Evolutionary conservation across 2,329 filamentous ascomycete genomes (phyloP).

Genomic region (Aspergillus piperis): DNA sequence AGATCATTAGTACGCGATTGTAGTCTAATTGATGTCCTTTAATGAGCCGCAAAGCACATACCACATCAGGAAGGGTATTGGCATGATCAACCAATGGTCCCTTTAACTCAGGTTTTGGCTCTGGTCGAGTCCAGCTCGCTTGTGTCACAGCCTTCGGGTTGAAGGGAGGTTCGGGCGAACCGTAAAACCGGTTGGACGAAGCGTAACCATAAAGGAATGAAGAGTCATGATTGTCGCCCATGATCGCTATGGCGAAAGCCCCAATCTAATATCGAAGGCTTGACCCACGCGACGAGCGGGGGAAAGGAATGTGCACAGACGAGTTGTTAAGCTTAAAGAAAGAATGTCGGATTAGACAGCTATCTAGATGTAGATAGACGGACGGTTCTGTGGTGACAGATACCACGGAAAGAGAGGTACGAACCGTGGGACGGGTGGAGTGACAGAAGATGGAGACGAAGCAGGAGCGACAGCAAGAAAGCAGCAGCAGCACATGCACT

Average conservation of each 20-base stretch:
- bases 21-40: not conserved
- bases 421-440: slow-evolving; percentile 6
- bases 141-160: slow-evolving; percentile 85
- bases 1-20: not conserved
- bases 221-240: slow-evolving; percentile 55
- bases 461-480: not conserved
- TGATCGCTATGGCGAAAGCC: slow-evolving; percentile 35
- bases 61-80: slow-evolving; percentile 78
- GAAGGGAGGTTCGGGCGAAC: slow-evolving; percentile 60
- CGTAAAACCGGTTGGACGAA: slow-evolving; percentile 55
- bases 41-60: slow-evolving; percentile 44
- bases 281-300: slow-evolving; percentile 42
- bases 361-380: not conserved
- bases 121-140: slow-evolving; percentile 69
- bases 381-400: not conserved
- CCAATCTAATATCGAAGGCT: slow-evolving; percentile 23
- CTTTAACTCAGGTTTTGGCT: slow-evolving; percentile 63
- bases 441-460: not conserved
- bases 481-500: slow-evolving; percentile 2
- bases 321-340: slow-evolving; percentile 20
- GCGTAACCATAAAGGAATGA: slow-evolving; percentile 74
- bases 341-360: slow-evolving; percentile 22
- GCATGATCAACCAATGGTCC: slow-evolving; percentile 75
- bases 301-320: slow-evolving; percentile 27
- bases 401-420: slow-evolving; percentile 3